Evolutionary conservation across 1,139 yeast genomes (phyloP).

Genomic region (Scheffersomyces insectosa): DNA sequence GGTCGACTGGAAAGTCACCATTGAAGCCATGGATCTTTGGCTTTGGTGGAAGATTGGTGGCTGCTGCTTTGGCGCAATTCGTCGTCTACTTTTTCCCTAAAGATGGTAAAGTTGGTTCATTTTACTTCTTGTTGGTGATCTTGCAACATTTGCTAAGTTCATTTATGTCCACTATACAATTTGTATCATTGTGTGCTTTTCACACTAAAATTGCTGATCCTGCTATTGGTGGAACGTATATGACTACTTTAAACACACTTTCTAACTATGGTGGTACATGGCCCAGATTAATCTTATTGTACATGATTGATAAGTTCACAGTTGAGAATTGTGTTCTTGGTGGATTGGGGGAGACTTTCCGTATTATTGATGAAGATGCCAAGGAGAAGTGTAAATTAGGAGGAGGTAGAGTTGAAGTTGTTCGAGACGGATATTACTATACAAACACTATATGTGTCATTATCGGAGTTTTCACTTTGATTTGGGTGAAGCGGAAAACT

Average conservation of each 20-base stretch:
- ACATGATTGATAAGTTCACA: slow-evolving; percentile 78
- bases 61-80: slow-evolving; percentile 76
- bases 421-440: slow-evolving; percentile 81
- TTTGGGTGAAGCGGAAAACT: slow-evolving; percentile 67
- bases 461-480: slow-evolving; percentile 66
- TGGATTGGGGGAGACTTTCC: slow-evolving; percentile 4
- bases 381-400: slow-evolving; percentile 50
- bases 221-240: slow-evolving; percentile 92
- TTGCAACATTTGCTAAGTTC: slow-evolving; percentile 82
- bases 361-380: slow-evolving; percentile 14
- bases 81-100: slow-evolving; percentile 74
- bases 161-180: slow-evolving; percentile 92
- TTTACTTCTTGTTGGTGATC: slow-evolving; percentile 70
- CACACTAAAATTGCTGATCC: slow-evolving; percentile 97
- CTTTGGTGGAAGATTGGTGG: slow-evolving; percentile 76
- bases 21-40: slow-evolving; percentile 90
- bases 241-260: slow-evolving; percentile 92
- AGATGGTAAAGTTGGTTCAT: slow-evolving; percentile 45
- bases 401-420: slow-evolving; percentile 57
- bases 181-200: slow-evolving; percentile 91
- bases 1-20: slow-evolving; percentile 78
- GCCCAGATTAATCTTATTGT: slow-evolving; percentile 82
- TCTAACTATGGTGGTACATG: slow-evolving; percentile 96
- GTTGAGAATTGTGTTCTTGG: slow-evolving; percentile 50
- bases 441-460: slow-evolving; percentile 72